phyloP scores from a whole-genome alignment of 78 protist genomes.

The Protostelium mycophagum region DNA sequence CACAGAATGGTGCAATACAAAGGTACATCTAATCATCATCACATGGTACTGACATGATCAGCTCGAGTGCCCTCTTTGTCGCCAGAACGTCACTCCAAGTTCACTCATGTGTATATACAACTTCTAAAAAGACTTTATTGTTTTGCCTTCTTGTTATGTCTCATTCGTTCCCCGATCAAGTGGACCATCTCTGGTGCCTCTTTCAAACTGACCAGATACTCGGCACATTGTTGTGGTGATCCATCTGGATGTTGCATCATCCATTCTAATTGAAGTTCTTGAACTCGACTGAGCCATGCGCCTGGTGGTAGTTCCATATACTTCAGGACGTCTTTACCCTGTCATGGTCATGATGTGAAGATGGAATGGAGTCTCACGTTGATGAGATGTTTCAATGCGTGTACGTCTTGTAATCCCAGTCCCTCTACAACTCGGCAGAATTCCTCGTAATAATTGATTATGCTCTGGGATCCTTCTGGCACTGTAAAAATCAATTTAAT shows the following conservation, averaged over 20 bases:
- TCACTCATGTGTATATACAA: neutral
- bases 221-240: neutral
- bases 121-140: neutral
- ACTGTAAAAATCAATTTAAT: neutral
- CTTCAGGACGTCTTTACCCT: neutral
- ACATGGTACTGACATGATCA: neutral
- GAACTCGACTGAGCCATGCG: neutral
- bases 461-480: neutral
- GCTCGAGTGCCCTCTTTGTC: conserved; percentile 3
- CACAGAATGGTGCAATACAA: neutral
- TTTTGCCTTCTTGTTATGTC: neutral
- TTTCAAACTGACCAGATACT: neutral
- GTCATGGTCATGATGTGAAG: neutral
- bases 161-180: neutral
- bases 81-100: neutral
- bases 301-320: neutral
- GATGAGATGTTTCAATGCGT: neutral
- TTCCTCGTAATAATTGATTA: neutral
- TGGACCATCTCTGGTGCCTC: neutral
- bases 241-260: neutral
- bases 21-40: neutral
- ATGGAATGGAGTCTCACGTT: neutral
- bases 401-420: neutral
- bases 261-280: neutral
- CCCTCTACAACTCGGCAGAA: no score